Base-by-base conservation (phyloP, 495 filamentous ascomycete species). In the Hypoxylon trugodes region DNA sequence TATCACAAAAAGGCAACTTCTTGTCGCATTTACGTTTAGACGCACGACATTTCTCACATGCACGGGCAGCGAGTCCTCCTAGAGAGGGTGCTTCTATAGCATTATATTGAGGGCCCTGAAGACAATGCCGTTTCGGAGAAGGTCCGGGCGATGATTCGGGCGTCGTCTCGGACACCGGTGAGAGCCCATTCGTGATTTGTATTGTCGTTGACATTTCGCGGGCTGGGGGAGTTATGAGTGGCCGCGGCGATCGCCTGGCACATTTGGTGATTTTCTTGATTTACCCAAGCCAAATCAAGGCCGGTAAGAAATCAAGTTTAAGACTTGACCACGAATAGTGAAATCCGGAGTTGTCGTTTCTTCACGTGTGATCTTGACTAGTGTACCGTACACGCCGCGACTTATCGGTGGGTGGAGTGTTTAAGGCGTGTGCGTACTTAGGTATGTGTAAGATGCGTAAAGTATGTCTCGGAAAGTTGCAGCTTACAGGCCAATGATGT, bases 21-120 rank as follows among this genome's bases (percentile, higher is more conserved):
- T 74, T 74, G 41, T 74, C 72, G 30, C 72, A 74, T 50, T 74
- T 74, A 30, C 70, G 66, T 24, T 74, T 74, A 8, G 72, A 72
- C 1, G 69, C 61, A 38, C 69, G 71, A 42, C 72, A 68, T 35
- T 68, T 74, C 62, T 74, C 72, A 26, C 72, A 74, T 12, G 72
- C 72, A 25, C 72, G 72, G n/a, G 68, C 59, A 13, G 70, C 67
- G 16, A 66, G 45, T 3, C 59, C 43, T 5, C 62, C 59, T 25
- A 59, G 19, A 30, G 58, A 13, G 1, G 61, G 28, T 3, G 62
- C 42, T 12, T 65, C 56, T 54, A 68, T 60, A 21, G 58, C 24
- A 36, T 36, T 16, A 21, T 48, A 69, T 18, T 54, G 41, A 28
- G 51, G 47, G 19, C 50, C 58, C 35, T 70, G 58, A 22, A 66